Evolutionary conservation across 768 basidiomycete genomes (phyloP), one percentile per base, ranked within the genome.

Genomic region (Tylopilus intermedius): DNA sequence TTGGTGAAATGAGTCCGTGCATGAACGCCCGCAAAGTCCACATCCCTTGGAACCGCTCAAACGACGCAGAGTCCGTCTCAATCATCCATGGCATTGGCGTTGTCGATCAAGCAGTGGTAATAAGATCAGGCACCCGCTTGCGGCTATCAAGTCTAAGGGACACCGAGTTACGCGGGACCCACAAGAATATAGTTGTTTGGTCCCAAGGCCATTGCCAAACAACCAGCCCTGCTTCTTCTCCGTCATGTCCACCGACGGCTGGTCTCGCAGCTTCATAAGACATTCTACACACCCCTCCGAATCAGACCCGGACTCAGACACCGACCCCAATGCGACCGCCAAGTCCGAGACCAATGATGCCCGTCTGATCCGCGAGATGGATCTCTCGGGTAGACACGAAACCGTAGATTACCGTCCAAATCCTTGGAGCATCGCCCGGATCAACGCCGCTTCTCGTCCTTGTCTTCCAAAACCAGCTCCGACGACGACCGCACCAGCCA

Each of bases 401-500:
- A 66, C 74, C 30, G 87, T 83, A 1, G 64, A 71, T 6, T 89
- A 82, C 71, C 86, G 80, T 46, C 79, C 86, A 0, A 90, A 89
- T 61, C 89, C 89, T 0, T 91, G 88, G 78, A 80, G 79, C 50
- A 88, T 91, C 51, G 88, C 89, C 4, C 86, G 82, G 60, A 81
- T 87, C 29, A 91, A 91, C 57, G 89, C 88, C 40, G 79, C 79
- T 0, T 73, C 75, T 32, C 79, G 87, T 11, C 14, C 55, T 8
- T n/a, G 52, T 35, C 7, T 30, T 5, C 50, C 57, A 15, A 57
- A 40, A 27, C 49, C 43, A 22, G 37, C 15, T 14, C 24, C 7
- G 27, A 38, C 38, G 29, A 21, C 26, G 10, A 33, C 24, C 2
- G 45, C 32, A 29, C 40, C 51, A 8, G 9, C 47, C 35, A 41